phyloP scores from a whole-genome alignment of 2,329 filamentous ascomycete species.

The Eurotiales sp. region DNA sequence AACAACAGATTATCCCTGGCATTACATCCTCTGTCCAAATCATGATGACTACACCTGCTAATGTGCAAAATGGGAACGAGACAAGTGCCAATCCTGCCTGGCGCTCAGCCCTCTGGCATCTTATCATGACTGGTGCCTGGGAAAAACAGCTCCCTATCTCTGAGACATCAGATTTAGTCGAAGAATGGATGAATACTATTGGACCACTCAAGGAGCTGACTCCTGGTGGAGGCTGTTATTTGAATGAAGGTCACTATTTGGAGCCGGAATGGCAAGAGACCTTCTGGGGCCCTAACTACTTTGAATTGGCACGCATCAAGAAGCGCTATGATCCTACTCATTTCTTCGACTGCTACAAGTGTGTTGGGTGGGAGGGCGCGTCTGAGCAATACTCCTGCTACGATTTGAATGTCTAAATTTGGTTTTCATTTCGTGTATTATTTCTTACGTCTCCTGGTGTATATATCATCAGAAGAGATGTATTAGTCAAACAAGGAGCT shows the following conservation, averaged over 20 bases:
- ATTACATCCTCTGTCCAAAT: constrained; percentile 9
- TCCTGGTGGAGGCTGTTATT: constrained; percentile 13
- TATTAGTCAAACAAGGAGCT: too few species aligned
- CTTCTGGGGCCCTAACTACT: constrained; percentile 14
- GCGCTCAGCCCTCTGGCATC: constrained; percentile 14
- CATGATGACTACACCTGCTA: constrained; percentile 10
- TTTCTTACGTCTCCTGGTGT: too few species aligned
- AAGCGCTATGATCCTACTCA: constrained; percentile 13
- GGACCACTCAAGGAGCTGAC: constrained; percentile 19
- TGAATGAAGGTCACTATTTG: constrained; percentile 12
- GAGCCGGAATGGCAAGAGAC: constrained; percentile 11
- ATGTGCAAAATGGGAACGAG: constrained; percentile 3
- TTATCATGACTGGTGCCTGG: constrained; percentile 11
- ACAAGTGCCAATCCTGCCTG: constrained; percentile 11
- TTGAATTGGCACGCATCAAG: constrained; percentile 6
- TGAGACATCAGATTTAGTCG: not conserved
- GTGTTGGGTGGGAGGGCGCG: constrained; percentile 18
- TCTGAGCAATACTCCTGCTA: constrained; percentile 6
- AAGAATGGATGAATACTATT: constrained; percentile 8
- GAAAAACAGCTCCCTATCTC: not conserved
- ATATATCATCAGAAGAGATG: too few species aligned
- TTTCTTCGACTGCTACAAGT: constrained; percentile 16
- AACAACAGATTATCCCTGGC: not conserved
- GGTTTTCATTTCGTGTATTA: not conserved
- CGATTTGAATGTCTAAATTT: not conserved